Base-by-base conservation (phyloP, 2,329 filamentous ascomycete species). In the Nothomitra cinnamomea region DNA sequence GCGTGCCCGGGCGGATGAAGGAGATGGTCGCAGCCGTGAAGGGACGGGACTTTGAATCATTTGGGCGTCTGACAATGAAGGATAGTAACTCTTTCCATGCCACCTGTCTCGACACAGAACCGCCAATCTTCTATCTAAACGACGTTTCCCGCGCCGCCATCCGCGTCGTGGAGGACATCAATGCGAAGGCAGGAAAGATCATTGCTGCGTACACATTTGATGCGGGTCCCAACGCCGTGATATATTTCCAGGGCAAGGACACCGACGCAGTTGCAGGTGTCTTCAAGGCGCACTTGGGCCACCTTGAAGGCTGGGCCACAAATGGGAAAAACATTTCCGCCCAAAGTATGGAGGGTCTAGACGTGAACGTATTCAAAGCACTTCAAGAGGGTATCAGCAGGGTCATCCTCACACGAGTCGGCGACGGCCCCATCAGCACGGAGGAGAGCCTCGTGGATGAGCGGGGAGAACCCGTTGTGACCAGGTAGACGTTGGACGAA, bases 121-220 rank as follows among this genome's bases (percentile, higher is more conserved):
- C 94, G 45, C 92, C 94, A 17, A 98, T 98, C 65, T 95, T 95
- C 70, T 98, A 98, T 74, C 82, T 98, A 76, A 98, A 95, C 70
- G 92, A 98, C 65, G 82, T 90, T 15, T 90, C 84, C 19, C 76
- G 85, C 38, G 87, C 90, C 1, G 88, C 90, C 4, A 87, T 98
- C 56, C 78, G 87, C 52, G 81, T 87, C 15, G 89, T 95, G 28
- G 88, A 98, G 71, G 77, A 82, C 60, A 86, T 96, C 70, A 98
- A 98, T 65, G 75, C 75, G 53, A 76, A 77, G 22, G 87, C 85
- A 3, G 88, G 87, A 53, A 83, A 80, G 70, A 82, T 78, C 0
- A 77, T 96, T 17, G 88, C 87, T 2, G 92, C 92, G 2, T 98
- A 98, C 68, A 98, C 92, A 0, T 98, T 96, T 63, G 92, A 98